These are phyloP conservation scores for Davidsoniella neocaledoniae DNA, from an alignment of 2,329 filamentous ascomycete species.

Conservation along the genomic window DNA sequence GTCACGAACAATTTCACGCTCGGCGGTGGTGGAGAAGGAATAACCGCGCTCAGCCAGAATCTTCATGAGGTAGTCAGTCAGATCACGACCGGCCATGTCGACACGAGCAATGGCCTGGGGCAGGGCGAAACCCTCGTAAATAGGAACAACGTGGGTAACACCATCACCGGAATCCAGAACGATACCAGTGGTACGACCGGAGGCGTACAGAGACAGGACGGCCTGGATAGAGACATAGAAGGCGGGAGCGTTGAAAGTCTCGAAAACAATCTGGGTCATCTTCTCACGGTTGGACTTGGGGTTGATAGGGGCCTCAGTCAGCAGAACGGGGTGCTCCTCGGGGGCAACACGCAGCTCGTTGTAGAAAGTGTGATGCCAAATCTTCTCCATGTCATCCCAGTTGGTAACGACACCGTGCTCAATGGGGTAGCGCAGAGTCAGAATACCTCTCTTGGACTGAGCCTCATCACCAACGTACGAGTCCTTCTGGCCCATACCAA, in stretches of 20 bases:
- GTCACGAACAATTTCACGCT: slow-evolving; percentile 99
- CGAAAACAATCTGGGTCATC: slow-evolving; percentile 99
- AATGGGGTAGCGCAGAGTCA: slow-evolving; percentile 97
- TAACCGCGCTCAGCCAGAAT: slow-evolving; percentile 98
- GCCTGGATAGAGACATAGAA: slow-evolving; percentile 99
- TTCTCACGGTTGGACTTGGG: slow-evolving; percentile 99
- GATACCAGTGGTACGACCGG: slow-evolving; percentile 99
- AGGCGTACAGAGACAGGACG: slow-evolving; percentile 97
- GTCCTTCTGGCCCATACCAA: slow-evolving; percentile 99
- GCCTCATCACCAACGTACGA: slow-evolving; percentile 99
- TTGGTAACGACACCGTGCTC: slow-evolving; percentile 99
- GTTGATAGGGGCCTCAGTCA: slow-evolving; percentile 99
- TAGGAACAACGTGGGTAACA: slow-evolving; percentile 99
- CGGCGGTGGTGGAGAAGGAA: slow-evolving; percentile 98
- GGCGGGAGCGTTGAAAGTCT: slow-evolving; percentile 99
- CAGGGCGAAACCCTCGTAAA: slow-evolving; percentile 99
- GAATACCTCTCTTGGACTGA: slow-evolving; percentile 99
- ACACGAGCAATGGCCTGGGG: slow-evolving; percentile 99
- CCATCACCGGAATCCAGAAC: slow-evolving; percentile 99
- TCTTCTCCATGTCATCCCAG: slow-evolving; percentile 99
- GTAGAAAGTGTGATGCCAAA: slow-evolving; percentile 99
- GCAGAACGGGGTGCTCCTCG: slow-evolving; percentile 98
- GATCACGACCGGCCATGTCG: slow-evolving; percentile 99
- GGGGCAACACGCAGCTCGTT: slow-evolving; percentile 99
- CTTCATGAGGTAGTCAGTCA: slow-evolving; percentile 99